These are phyloP conservation scores for Laburnicola sp. DNA, from an alignment of 2,329 filamentous ascomycete species.

Conservation along the genomic window DNA sequence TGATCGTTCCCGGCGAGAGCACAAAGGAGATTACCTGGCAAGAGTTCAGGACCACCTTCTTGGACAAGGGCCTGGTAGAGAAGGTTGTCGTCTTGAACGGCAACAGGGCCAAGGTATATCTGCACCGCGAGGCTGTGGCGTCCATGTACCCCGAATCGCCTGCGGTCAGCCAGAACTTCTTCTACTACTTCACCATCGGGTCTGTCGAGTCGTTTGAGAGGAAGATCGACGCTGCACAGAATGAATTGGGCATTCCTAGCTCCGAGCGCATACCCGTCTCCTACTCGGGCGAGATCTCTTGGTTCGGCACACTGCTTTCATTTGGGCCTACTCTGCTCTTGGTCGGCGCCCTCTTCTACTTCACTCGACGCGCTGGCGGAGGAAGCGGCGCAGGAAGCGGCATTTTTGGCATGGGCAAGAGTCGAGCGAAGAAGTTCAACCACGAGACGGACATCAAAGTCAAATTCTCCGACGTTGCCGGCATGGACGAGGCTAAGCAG, in stretches of 20 bases:
- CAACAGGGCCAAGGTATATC: constrained; percentile 75
- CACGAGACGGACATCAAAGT: constrained; percentile 95
- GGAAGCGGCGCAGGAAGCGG: constrained; percentile 67
- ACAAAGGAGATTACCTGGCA: constrained; percentile 93
- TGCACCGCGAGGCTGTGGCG: constrained; percentile 74
- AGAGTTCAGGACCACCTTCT: constrained; percentile 88
- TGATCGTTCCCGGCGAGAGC: constrained; percentile 67
- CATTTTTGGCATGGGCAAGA: constrained; percentile 95
- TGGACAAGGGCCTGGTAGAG: constrained; percentile 94
- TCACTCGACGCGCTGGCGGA: constrained; percentile 73
- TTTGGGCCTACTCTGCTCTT: constrained; percentile 88
- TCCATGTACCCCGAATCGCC: constrained; percentile 76
- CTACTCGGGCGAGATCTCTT: constrained; percentile 76
- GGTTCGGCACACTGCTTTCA: constrained; percentile 71
- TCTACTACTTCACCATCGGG: constrained; percentile 94
- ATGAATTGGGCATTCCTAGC: constrained; percentile 80
- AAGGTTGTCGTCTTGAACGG: constrained; percentile 82
- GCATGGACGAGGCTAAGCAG: constrained; percentile 95
- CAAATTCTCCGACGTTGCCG: constrained; percentile 95
- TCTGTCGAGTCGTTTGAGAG: constrained; percentile 92
- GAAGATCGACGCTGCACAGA: constrained; percentile 83
- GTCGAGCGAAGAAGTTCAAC: constrained; percentile 95
- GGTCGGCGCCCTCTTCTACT: constrained; percentile 78
- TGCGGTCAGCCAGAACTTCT: constrained; percentile 68
- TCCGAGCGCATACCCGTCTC: constrained; percentile 91